Base-by-base conservation (phyloP, 768 basidiomycete genomes). In the Aureoboletus auriporus region DNA sequence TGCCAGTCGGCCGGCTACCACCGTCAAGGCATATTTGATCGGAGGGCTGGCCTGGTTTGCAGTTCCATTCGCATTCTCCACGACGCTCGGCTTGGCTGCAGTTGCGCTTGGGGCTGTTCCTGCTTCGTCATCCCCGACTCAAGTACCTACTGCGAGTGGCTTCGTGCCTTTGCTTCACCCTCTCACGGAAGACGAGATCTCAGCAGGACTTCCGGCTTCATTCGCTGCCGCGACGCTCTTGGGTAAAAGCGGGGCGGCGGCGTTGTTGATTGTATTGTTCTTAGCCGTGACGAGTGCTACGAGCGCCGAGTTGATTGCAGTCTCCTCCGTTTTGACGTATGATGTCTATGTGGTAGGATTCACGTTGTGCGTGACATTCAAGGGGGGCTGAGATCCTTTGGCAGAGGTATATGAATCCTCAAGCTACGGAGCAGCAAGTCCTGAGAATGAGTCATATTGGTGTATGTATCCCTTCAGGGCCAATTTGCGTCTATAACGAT, bases 41-140 rank as follows among this genome's bases (percentile, higher is more conserved):
- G 94, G 93, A 38, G 93, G 93, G 4, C 63, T 93, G 8, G 86
- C 90, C 2, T 96, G 94, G 93, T 92, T 94, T 60, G 81, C 87
- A 1, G 91, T 93, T 50, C 91, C 91, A 0, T 90, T 93, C 64
- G 78, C 79, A 7, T 82, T 97, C 56, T 86, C 93, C 1, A 93
- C 89, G 0, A 89, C 88, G 2, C 78, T 96, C 35, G 94, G 94
- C 8, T 75, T 97, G 2, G 79, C 90, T 12, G 93, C 90, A 5
- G 87, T 92, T 6, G 94, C 93, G 0, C 76, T 97, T 13, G 73
- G 69, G 14, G 82, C 73, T 36, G 73, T 66, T 17, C 64, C 64
- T 16, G 52, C 64, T 0, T 20, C 57, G 2, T 66, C 55, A 11
- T 66, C 64, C 6, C 56, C 57, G 17, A 57, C 61, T 6, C 51